Percentiles rank a stretch among this genome's conserved stretches.
These are phyloP conservation scores for Teunomyces stri DNA, from an alignment of 805 yeast species.

Conservation along the genomic window DNA sequence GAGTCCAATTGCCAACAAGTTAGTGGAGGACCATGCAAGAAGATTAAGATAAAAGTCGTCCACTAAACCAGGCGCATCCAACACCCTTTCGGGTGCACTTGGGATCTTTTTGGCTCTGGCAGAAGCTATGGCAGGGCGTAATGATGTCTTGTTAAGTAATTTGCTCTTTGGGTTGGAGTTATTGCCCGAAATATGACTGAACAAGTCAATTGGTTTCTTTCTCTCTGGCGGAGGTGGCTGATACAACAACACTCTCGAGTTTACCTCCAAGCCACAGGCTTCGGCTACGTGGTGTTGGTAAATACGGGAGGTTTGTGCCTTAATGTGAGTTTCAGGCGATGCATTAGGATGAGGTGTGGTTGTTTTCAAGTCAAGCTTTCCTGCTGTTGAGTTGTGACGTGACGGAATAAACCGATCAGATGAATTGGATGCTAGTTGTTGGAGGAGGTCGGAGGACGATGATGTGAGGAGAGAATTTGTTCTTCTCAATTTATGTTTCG, in stretches of 20 bases:
- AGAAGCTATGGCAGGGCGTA: slow-evolving; percentile 52
- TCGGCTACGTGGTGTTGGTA: slow-evolving; percentile 85
- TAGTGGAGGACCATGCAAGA: slow-evolving; percentile 81
- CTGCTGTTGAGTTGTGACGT: slow-evolving; percentile 37
- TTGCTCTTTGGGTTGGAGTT: slow-evolving; percentile 20
- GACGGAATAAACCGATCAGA: slow-evolving; percentile 45
- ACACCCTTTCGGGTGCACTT: slow-evolving; percentile 84
- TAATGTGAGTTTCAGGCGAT: slow-evolving; percentile 54
- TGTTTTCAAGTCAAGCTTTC: slow-evolving; percentile 33
- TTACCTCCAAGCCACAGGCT: slow-evolving; percentile 87
- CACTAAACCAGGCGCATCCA: slow-evolving; percentile 93
- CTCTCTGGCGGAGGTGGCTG: slow-evolving; percentile 81
- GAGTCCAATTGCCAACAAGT: slow-evolving; percentile 83
- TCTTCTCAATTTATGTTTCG: slow-evolving; percentile 29
- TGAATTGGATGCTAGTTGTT: slow-evolving; percentile 18
- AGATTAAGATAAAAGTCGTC: slow-evolving; percentile 91
- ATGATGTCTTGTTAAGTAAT: slow-evolving; percentile 28
- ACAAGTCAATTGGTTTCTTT: slow-evolving; percentile 33
- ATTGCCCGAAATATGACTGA: slow-evolving; percentile 21
- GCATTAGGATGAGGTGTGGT: slow-evolving; percentile 43
- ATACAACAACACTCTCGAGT: slow-evolving; percentile 79
- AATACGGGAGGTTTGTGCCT: slow-evolving; percentile 51
- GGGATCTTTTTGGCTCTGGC: slow-evolving; percentile 76
- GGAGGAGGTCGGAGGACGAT: slow-evolving; percentile 26
- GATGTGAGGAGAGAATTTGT: slow-evolving; percentile 31